Conservation (phyloP, 345 rosid species). For the Aurinia saxatilis region DNA sequence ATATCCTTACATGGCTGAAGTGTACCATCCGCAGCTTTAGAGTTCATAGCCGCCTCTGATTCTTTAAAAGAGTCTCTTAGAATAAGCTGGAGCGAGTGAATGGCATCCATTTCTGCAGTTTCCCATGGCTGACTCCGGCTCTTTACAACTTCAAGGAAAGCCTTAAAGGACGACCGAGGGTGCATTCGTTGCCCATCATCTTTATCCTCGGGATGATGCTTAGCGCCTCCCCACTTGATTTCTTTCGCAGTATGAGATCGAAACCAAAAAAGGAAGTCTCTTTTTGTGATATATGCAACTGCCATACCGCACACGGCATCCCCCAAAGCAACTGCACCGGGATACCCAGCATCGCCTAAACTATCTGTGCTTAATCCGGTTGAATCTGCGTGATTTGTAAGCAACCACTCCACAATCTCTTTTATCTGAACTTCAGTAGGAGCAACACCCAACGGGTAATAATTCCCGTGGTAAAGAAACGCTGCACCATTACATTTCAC, state of each 20-base stretch:
- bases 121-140: conserved; percentile 95
- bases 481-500: conserved; percentile 96
- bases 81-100: conserved; percentile 96
- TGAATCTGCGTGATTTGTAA: conserved; percentile 77
- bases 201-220: conserved; percentile 95
- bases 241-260: conserved; percentile 96
- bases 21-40: conserved; percentile 40
- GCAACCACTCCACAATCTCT: conserved; percentile 84
- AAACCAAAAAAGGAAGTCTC: conserved; percentile 92
- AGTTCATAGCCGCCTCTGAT: conserved; percentile 52
- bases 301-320: conserved; percentile 99
- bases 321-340: conserved; percentile 75
- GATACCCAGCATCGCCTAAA: conserved; percentile 89
- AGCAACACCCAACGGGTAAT: conserved; percentile 69
- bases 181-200: conserved; percentile 97
- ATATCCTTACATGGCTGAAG: conserved; percentile 44
- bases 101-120: conserved; percentile 96
- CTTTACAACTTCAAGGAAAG: conserved; percentile 96
- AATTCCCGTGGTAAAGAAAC: conserved; percentile 73
- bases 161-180: conserved; percentile 97
- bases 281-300: conserved; percentile 80
- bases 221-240: conserved; percentile 99
- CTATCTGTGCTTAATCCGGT: conserved; percentile 95
- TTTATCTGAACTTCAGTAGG: conserved; percentile 80
- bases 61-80: conserved; percentile 84